Evolutionary conservation across 306 rosid genomes (phyloP), one percentile per base, ranked within the genome.

Genomic region (Begonia masoniana): DNA sequence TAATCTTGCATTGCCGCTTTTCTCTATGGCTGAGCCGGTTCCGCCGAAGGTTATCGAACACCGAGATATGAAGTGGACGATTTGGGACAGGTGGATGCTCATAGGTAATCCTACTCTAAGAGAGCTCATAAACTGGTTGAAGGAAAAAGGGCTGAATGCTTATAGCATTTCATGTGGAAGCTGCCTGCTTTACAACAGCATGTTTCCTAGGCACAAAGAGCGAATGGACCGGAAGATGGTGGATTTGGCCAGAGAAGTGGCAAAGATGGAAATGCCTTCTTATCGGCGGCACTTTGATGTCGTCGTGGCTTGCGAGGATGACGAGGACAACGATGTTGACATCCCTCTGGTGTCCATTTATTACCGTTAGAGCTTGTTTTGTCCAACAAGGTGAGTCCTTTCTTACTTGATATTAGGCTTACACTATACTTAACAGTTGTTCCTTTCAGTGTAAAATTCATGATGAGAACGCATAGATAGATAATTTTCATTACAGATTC

Each of bases 301-400:
- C 4, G 95, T 91, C 4, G 99, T 81, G 35, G 99, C 99, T 9
- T 91, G 99, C 1, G 99, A 91, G 79, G 99, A 91, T 26, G 96
- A 91, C 0, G 94, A 86, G 39, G 96, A 83, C 62, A 81, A 91
- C 16, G 99, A 91, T 49, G 67, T 86, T 49, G 99, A 91, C 69
- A 79, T 91, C 57, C 99, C 99, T 15, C 82, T 69, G 60, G 23
- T 91, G 39, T 91, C 99, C 14, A 74, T 91, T 69, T 91, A 91
- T 69, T 91, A 75, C 80, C 76, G 93, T 56, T 91, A n/a, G 78
- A 78, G 66, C 48, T 64, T 61, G 49, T 73, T 66, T 45, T 7
- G 9, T 39, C 15, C 54, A 58, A 69, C 62, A 43, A 5, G 39
- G 39, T 53, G 72, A 57, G 70, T 48, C 68, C 78, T 42, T 4